These are phyloP conservation scores for Cladophialophora chaetospira DNA, from an alignment of 2,329 filamentous ascomycete genomes.

Conservation along the genomic window DNA sequence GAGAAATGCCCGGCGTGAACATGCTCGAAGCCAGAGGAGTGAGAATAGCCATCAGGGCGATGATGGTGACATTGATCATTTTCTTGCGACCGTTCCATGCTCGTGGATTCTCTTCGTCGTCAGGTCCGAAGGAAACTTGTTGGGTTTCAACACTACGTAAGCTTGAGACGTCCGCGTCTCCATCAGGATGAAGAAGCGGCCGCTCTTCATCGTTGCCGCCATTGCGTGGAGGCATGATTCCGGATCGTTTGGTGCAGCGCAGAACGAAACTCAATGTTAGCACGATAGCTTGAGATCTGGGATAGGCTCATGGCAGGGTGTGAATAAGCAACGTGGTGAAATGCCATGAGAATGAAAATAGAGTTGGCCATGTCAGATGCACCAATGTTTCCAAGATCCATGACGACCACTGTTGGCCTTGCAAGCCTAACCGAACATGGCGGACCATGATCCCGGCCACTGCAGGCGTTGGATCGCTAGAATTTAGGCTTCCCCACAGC, in stretches of 20 bases:
- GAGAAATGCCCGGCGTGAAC: slow-evolving; percentile 55
- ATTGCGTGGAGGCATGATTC: neutral
- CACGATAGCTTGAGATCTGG: neutral
- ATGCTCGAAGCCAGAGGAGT: slow-evolving; percentile 43
- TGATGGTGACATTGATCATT: slow-evolving; percentile 53
- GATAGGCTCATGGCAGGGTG: neutral
- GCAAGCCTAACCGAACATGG: neutral
- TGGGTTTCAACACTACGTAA: slow-evolving; percentile 3
- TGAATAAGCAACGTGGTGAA: neutral
- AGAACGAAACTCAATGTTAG: neutral
- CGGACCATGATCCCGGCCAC: neutral
- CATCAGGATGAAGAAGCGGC: slow-evolving; percentile 21
- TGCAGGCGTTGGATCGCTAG: neutral
- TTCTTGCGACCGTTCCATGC: slow-evolving; percentile 50
- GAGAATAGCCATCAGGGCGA: slow-evolving; percentile 51
- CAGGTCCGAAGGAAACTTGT: slow-evolving; percentile 38
- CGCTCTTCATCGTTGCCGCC: slow-evolving; percentile 17
- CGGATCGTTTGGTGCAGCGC: neutral
- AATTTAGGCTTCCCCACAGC: neutral
- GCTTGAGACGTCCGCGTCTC: slow-evolving; percentile 5
- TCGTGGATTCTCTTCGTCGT: slow-evolving; percentile 49
- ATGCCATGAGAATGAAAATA: neutral
- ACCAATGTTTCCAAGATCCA: neutral
- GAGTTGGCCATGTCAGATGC: neutral
- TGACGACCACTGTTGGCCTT: neutral